Evolutionary conservation across 768 basidiomycete genomes (phyloP).

Genomic region (Vishniacozyma victoriae): DNA sequence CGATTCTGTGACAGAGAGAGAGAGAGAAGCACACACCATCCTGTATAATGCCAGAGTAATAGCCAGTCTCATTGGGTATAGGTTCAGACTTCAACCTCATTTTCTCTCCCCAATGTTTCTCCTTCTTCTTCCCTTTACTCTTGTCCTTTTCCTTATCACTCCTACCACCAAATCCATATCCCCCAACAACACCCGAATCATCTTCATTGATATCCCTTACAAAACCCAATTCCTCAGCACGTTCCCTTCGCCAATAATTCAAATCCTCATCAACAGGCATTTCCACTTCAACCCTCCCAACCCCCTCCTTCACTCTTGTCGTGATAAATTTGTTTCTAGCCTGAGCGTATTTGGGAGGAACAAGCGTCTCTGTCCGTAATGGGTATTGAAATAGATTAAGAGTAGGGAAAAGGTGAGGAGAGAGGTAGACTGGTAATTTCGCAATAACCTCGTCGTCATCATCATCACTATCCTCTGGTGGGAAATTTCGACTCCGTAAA

Average conservation of each 20-base stretch:
- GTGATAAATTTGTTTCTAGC: conserved; percentile 36
- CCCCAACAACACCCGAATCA: conserved; percentile 24
- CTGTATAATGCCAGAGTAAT: conserved; percentile 43
- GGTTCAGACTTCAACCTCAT: conserved; percentile 42
- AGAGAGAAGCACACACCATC: conserved; percentile 33
- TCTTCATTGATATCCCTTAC: conserved; percentile 21
- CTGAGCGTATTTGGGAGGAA: conserved; percentile 30
- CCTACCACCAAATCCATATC: conserved; percentile 28
- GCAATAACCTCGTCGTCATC: conserved; percentile 37
- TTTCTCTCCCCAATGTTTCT: conserved; percentile 42
- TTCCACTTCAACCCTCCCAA: conserved; percentile 44
- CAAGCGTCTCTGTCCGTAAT: conserved; percentile 23
- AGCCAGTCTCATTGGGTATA: conserved; percentile 45
- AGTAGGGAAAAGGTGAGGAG: conserved; percentile 28
- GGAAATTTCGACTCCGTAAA: conserved; percentile 7
- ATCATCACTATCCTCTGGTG: conserved; percentile 16
- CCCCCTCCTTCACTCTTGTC: conserved; percentile 40
- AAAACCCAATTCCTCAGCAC: conserved; percentile 44
- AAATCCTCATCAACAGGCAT: conserved; percentile 42
- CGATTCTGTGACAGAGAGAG: not conserved
- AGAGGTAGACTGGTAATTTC: conserved; percentile 45
- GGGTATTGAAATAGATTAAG: conserved; percentile 47
- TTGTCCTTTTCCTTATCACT: conserved; percentile 18
- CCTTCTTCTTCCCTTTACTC: conserved; percentile 28
- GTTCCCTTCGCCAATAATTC: conserved; percentile 43